A percentile compares a stretch with the other conserved stretches of the same genome.
Conservation (phyloP, 371 early-diverging fungal genomes). For the Catenaria anguillulae region DNA sequence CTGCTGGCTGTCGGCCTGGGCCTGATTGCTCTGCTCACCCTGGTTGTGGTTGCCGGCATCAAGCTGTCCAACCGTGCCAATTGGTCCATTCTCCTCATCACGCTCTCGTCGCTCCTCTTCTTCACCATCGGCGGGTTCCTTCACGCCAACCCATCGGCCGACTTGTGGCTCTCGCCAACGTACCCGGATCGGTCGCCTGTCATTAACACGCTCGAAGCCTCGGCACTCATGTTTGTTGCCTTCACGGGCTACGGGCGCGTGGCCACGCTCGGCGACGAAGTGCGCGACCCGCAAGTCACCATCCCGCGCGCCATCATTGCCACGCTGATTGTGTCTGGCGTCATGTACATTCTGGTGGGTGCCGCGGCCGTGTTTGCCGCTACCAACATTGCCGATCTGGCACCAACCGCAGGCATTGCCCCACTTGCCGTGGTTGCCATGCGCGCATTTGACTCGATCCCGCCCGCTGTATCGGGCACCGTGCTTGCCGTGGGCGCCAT, state of each 20-base stretch:
- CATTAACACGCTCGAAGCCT: constrained; percentile 1
- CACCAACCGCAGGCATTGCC: background rate
- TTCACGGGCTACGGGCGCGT: constrained; percentile 7
- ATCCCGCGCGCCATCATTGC: background rate
- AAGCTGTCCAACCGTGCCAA: constrained; percentile 3
- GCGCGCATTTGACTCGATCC: background rate
- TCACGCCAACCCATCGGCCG: background rate
- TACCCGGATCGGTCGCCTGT: background rate
- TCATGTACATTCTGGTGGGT: background rate
- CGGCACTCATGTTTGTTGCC: constrained; percentile 7
- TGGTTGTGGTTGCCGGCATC: background rate
- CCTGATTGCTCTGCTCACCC: background rate
- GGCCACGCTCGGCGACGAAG: constrained; percentile 8
- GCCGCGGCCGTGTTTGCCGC: background rate
- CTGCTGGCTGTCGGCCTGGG: background rate
- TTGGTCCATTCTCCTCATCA: background rate
- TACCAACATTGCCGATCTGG: background rate
- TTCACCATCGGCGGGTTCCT: background rate
- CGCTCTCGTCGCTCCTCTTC: background rate
- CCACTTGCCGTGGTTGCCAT: background rate
- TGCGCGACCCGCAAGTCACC: background rate
- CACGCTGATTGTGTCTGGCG: background rate
- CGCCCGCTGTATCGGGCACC: background rate
- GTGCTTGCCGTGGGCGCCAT: background rate
- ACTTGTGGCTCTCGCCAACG: background rate